Base-by-base conservation (phyloP, 1,284 basidiomycete genomes). In the Ustilago esculenta region DNA sequence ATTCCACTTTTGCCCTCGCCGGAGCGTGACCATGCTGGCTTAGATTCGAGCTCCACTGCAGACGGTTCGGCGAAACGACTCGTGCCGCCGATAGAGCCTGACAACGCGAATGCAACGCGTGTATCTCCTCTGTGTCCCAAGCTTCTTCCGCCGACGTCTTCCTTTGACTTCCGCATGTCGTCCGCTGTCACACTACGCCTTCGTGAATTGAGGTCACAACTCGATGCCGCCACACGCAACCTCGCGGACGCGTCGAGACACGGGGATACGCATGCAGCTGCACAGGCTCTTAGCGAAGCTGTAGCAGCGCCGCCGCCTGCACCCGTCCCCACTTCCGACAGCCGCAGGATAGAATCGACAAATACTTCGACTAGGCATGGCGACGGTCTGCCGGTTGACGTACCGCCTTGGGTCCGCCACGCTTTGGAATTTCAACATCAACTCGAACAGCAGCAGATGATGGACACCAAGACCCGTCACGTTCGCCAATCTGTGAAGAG, bases 111-210 rank as follows among this genome's bases (percentile, higher is more conserved):
- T 11, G 36, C 23, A n/a, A 17, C 1, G 15, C 27, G 36, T 23
- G 12, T 1, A 7, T 5, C 17, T 12, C 20, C 15, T 8, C 17
- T 29, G 17, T 18, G 33, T 17, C 18, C 32, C n/a, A 46, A 20
- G n/a, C 12, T 43, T 14, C 17, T 23, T 32, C 29, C 33, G 14
- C 57, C 57, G n/a, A 32, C 36, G 6, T 45, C 51, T 3, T 32
- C 35, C 3, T 64, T 70, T 23, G 41, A 56, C 25, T 64, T 70
- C 21, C 49, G 56, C 32, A 59, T 64, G 56, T 44, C 67, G 2
- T 64, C 51, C n/a, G 39, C 46, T 11, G 45, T 79, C 50, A 82
- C 82, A 40, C 54, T 76, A 9, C 81, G 82, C 29, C 81, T 83
- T 35, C 74, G 77, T 37, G 75, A 79, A 17, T 15, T 69, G 37